A percentile compares a stretch with the other conserved stretches of the same genome.
phyloP scores from a whole-genome alignment of 345 rosid genomes.

The Psidium guajava region DNA sequence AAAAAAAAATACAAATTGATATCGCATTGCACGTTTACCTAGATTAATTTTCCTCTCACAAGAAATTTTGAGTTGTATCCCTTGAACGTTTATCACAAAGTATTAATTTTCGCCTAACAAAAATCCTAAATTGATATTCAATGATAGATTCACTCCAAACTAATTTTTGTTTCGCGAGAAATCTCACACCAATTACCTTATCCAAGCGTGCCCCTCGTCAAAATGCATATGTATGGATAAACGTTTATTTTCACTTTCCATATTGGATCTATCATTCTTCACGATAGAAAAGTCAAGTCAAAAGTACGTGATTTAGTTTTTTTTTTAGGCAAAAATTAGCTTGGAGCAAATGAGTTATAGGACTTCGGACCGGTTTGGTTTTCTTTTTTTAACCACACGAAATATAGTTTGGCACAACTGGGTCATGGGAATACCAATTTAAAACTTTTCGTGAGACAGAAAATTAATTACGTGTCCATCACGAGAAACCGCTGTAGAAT shows the following conservation, averaged over 20 bases:
- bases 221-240: not conserved
- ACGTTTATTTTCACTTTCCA: not conserved
- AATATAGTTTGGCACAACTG: too few relatives aligned
- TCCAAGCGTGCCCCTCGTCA: not conserved
- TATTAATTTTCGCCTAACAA: not conserved
- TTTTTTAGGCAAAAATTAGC: too few relatives aligned
- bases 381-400: too few relatives aligned
- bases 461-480: too few relatives aligned
- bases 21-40: accelerated
- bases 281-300: too few relatives aligned
- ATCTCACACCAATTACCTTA: not conserved
- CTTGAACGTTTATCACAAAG: too few relatives aligned
- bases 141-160: not conserved
- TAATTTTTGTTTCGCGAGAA: not conserved
- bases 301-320: too few relatives aligned
- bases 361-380: not conserved
- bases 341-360: not conserved
- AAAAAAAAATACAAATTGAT: not conserved
- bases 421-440: too few relatives aligned
- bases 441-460: too few relatives aligned
- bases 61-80: too few relatives aligned
- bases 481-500: too few relatives aligned
- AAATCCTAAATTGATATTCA: not conserved
- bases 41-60: not conserved
- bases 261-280: not conserved